Evolutionary conservation across 2,329 filamentous ascomycete genomes (phyloP).

Genomic region (Pezicula rhizophila): DNA sequence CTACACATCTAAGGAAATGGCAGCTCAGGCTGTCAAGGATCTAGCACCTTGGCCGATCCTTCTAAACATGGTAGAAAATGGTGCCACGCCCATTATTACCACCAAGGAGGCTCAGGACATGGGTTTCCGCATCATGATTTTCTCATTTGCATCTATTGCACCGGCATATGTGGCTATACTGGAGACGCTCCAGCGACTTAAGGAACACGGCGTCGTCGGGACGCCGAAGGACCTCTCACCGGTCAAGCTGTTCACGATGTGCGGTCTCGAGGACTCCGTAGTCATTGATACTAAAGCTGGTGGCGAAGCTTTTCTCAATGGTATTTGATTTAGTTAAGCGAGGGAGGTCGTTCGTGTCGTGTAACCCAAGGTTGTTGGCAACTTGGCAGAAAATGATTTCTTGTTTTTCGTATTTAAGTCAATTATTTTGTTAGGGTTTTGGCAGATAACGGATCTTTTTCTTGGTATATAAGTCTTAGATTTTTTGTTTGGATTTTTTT

Average conservation of each 20-base stretch:
- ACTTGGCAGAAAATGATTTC: no score
- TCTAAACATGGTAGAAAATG: conserved; percentile 51
- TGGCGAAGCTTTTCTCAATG: conserved; percentile 1
- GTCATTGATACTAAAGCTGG: conserved; percentile 34
- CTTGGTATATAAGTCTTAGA: no score
- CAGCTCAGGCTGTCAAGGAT: conserved; percentile 35
- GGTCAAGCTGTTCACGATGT: conserved; percentile 36
- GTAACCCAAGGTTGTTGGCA: no score
- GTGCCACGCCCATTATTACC: conserved; percentile 45
- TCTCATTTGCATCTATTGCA: conserved; percentile 43
- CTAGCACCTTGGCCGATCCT: conserved; percentile 44
- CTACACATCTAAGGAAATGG: conserved; percentile 43
- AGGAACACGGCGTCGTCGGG: conserved; percentile 34
- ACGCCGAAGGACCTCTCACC: conserved; percentile 35
- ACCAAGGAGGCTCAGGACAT: conserved; percentile 44
- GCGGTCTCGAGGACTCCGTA: conserved; percentile 43
- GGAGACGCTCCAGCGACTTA: conserved; percentile 31
- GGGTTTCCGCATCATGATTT: conserved; percentile 53
- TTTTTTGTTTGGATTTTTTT: no score
- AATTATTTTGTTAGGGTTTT: no score
- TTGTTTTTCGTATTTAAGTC: no score
- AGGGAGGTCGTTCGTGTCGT: not conserved
- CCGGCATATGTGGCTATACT: conserved; percentile 38
- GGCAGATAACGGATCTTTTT: no score
- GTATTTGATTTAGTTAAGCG: not conserved